Conservation (phyloP, 345 rosid genomes). For the Euphorbia pulcherrima region DNA sequence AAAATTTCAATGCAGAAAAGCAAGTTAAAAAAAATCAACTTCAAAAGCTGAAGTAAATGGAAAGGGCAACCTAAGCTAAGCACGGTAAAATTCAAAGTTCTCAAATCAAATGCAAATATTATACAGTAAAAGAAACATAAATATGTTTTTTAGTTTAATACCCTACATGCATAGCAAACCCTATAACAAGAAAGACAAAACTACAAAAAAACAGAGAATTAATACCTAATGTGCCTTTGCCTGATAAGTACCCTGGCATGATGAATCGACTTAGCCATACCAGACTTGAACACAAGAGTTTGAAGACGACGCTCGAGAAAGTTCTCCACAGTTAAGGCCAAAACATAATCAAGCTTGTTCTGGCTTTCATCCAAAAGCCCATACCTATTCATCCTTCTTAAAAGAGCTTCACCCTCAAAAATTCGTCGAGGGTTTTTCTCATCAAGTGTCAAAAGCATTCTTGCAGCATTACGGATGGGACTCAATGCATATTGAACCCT, state of each 20-base stretch:
- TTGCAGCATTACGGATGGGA: slow-evolving; percentile 59
- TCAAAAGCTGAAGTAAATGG: no score
- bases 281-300: slow-evolving; percentile 61
- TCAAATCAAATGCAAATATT: background rate
- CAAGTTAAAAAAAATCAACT: no score
- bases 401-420: slow-evolving; percentile 63
- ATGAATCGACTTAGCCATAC: slow-evolving; percentile 69
- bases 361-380: slow-evolving; percentile 65
- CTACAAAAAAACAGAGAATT: background rate
- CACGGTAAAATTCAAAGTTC: no score
- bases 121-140: background rate
- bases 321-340: slow-evolving; percentile 66
- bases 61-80: no score
- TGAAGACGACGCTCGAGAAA: slow-evolving; percentile 67
- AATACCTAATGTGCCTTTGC: slow-evolving; percentile 63
- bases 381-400: slow-evolving; percentile 56
- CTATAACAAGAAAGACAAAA: background rate
- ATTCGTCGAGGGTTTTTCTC: slow-evolving; percentile 57
- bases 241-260: slow-evolving; percentile 66
- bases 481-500: slow-evolving; percentile 60
- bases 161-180: background rate
- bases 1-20: no score
- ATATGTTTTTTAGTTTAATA: background rate
- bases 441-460: slow-evolving; percentile 57
- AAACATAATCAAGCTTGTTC: slow-evolving; percentile 72